Evolutionary conservation across 345 rosid species (phyloP).

Genomic region (Moricandia moricandioides): DNA sequence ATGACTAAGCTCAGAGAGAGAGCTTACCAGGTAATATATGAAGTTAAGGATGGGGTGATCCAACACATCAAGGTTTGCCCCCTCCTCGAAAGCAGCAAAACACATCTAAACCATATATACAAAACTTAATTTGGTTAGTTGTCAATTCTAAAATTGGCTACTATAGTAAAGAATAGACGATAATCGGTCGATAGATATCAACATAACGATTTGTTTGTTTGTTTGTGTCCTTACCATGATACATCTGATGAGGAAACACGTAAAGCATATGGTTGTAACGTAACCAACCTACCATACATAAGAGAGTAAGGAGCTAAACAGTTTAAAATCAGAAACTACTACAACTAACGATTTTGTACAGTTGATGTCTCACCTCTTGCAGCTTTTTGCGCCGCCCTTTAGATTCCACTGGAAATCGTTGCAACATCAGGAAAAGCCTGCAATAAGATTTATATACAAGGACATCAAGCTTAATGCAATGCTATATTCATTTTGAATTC

Average conservation of each 20-base stretch:
- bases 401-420: conserved; percentile 93
- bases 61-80: conserved; percentile 76
- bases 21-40: conserved; percentile 76
- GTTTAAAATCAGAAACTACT: background rate
- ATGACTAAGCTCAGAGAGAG: conserved; percentile 14
- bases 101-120: conserved; percentile 52
- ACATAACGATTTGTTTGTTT: conserved; percentile 13
- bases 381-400: conserved; percentile 89
- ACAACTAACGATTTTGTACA: background rate
- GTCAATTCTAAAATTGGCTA: background rate
- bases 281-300: conserved; percentile 76
- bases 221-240: conserved; percentile 57
- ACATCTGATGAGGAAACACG: conserved; percentile 85
- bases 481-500: background rate
- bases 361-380: conserved; percentile 61
- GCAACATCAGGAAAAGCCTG: conserved; percentile 92
- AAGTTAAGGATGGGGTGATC: conserved; percentile 83
- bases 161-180: background rate
- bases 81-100: conserved; percentile 76
- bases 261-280: conserved; percentile 85
- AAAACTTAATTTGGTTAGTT: conserved; percentile 1
- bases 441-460: conserved; percentile 27
- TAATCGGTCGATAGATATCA: background rate
- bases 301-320: background rate
- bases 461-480: background rate